phyloP scores from a whole-genome alignment of 2,329 filamentous ascomycete genomes.

The Chrysoporthe puriensis region DNA sequence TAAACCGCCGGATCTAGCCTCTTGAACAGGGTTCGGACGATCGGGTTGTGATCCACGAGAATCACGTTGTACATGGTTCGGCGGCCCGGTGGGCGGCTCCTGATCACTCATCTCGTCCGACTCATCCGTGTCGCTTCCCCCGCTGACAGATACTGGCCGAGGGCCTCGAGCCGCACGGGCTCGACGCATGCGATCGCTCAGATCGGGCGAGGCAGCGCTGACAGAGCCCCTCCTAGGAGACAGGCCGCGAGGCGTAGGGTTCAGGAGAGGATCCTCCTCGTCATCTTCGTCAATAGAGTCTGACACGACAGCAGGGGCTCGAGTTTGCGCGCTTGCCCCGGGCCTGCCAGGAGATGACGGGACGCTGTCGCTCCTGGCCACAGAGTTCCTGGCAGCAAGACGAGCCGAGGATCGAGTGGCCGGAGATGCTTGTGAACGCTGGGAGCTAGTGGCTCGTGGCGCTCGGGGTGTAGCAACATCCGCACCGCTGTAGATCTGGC shows the following conservation, averaged over 20 bases:
- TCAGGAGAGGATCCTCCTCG: conserved; percentile 12
- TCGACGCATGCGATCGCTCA: conserved; percentile 9
- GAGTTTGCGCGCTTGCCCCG: neutral
- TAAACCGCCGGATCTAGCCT: conserved; percentile 2
- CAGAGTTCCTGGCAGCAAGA: conserved; percentile 5
- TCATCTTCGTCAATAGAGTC: conserved; percentile 19
- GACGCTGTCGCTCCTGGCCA: neutral
- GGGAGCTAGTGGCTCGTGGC: neutral
- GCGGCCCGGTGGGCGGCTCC: neutral
- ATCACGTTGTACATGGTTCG: neutral
- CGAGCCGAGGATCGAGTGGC: conserved; percentile 13
- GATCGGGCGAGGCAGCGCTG: conserved; percentile 1
- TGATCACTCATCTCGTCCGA: neutral
- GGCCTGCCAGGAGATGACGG: neutral
- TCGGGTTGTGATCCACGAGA: neutral
- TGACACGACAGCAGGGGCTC: neutral
- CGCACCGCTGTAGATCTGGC: conserved; percentile 31
- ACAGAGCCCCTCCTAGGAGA: neutral
- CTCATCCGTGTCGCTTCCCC: neutral
- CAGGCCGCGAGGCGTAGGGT: conserved; percentile 8
- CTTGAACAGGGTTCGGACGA: conserved; percentile 7
- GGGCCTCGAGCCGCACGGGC: conserved; percentile 5
- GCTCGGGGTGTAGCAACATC: conserved; percentile 30
- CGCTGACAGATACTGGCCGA: neutral
- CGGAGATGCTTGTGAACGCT: neutral